Percentiles rank a stretch among this genome's conserved stretches.
These are phyloP conservation scores for Brassica hybrid DNA, from an alignment of 441 rosid genomes.

Conservation along the genomic window DNA sequence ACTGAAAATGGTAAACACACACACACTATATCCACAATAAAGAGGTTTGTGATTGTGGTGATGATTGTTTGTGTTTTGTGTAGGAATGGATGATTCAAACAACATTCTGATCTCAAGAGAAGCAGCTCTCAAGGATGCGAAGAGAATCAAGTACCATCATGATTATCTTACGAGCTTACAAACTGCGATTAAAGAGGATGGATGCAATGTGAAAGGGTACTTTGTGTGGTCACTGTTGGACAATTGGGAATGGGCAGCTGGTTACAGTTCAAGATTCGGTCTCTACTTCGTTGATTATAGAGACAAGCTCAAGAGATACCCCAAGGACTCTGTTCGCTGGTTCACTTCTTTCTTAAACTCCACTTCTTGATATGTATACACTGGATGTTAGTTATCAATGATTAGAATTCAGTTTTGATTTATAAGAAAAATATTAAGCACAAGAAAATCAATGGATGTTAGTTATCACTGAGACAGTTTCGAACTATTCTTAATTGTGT, in stretches of 20 bases:
- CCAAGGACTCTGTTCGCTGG: conserved; percentile 90
- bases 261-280: conserved; percentile 91
- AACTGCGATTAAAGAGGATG: conserved; percentile 88
- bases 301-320: conserved; percentile 87
- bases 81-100: conserved; percentile 95
- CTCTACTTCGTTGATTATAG: conserved; percentile 86
- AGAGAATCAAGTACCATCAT: conserved; percentile 82
- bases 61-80: conserved; percentile 14
- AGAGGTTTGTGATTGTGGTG: conserved; percentile 3
- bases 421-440: background rate
- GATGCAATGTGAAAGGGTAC: conserved; percentile 95
- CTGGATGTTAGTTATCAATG: background rate
- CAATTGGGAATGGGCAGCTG: conserved; percentile 97
- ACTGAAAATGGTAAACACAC: conserved; percentile 80
- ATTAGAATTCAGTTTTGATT: background rate
- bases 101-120: conserved; percentile 46
- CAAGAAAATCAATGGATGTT: background rate
- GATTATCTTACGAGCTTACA: conserved; percentile 79
- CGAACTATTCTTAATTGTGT: background rate
- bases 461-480: background rate
- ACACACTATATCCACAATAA: background rate
- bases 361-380: conserved; percentile 37
- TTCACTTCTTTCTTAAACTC: conserved; percentile 79
- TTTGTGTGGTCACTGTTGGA: conserved; percentile 93
- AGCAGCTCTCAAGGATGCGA: conserved; percentile 72